These are phyloP conservation scores for Schizosaccharomyces lindneri DNA, from an alignment of 805 yeast genomes.

Conservation along the genomic window DNA sequence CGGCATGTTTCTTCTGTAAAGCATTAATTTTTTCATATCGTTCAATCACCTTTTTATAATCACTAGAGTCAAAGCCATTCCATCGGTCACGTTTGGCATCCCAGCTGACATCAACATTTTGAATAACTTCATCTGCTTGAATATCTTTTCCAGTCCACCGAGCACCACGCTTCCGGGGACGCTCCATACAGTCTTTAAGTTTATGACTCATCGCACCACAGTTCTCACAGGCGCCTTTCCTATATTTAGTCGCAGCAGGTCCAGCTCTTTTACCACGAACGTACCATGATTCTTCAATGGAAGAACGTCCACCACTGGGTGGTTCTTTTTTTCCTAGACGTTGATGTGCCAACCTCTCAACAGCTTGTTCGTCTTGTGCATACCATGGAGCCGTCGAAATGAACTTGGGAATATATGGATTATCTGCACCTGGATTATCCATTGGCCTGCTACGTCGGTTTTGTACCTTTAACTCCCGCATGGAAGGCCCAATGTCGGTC, in stretches of 20 bases:
- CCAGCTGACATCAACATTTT: conserved; percentile 19
- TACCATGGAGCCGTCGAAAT: conserved; percentile 16
- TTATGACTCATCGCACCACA: conserved; percentile 32
- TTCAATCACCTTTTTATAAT: conserved; percentile 28
- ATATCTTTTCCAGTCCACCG: conserved; percentile 14
- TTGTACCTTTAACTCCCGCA: not conserved
- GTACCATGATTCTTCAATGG: conserved; percentile 11
- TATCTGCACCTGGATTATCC: conserved; percentile 3
- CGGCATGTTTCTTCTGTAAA: conserved; percentile 8
- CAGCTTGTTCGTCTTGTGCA: conserved; percentile 7
- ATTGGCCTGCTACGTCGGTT: not conserved
- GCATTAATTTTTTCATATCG: conserved; percentile 21
- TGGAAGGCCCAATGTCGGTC: conserved; percentile 1
- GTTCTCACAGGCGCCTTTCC: conserved; percentile 25
- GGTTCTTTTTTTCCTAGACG: conserved; percentile 5
- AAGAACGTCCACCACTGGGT: conserved; percentile 6
- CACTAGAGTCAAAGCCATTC: conserved; percentile 50
- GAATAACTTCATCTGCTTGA: conserved; percentile 11
- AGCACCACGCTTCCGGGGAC: conserved; percentile 22
- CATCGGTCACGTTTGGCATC: conserved; percentile 58
- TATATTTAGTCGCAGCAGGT: conserved; percentile 13
- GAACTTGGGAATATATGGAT: conserved; percentile 15
- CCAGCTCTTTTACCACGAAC: conserved; percentile 13
- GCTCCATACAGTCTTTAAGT: conserved; percentile 31
- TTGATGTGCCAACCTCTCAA: conserved; percentile 12